Conservation (phyloP, 257 asterid genomes). For the Nicotiana paniculata region DNA sequence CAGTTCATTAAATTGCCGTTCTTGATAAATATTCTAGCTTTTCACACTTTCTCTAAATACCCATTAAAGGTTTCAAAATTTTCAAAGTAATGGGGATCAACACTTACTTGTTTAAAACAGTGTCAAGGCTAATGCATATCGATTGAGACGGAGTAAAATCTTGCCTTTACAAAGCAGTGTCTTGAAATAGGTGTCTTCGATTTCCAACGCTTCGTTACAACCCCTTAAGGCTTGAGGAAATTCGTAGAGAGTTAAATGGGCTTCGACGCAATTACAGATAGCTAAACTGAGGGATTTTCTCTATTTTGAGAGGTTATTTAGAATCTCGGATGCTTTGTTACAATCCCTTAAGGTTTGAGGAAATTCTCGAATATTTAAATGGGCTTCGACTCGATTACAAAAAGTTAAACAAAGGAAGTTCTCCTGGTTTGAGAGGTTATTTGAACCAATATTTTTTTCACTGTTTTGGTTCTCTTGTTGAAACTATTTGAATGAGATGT, state of each 20-base stretch:
- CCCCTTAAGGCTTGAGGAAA: background rate
- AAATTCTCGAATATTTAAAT: too few species aligned
- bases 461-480: slow-evolving; percentile 3
- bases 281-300: slow-evolving; percentile 15
- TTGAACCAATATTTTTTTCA: slow-evolving; percentile 21
- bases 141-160: too few species aligned
- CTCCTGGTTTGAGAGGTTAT: slow-evolving; percentile 9
- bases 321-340: too few species aligned
- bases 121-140: slow-evolving; percentile 26
- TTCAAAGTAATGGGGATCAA: slow-evolving; percentile 40
- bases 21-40: slow-evolving; percentile 55
- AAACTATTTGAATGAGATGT: slow-evolving; percentile 10
- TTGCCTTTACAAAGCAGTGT: too few species aligned
- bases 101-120: slow-evolving; percentile 44
- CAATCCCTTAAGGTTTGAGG: too few species aligned
- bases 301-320: background rate
- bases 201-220: too few species aligned
- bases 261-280: slow-evolving; percentile 66
- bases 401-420: too few species aligned
- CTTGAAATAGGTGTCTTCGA: too few species aligned
- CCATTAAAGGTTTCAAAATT: slow-evolving; percentile 39
- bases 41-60: slow-evolving; percentile 43
- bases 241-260: slow-evolving; percentile 34
- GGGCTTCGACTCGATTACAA: too few species aligned
- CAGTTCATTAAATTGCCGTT: background rate